A percentile compares a stretch with the other conserved stretches of the same genome.
phyloP scores from a whole-genome alignment of 495 filamentous ascomycete species.

The Penicillium macrosclerotiorum region DNA sequence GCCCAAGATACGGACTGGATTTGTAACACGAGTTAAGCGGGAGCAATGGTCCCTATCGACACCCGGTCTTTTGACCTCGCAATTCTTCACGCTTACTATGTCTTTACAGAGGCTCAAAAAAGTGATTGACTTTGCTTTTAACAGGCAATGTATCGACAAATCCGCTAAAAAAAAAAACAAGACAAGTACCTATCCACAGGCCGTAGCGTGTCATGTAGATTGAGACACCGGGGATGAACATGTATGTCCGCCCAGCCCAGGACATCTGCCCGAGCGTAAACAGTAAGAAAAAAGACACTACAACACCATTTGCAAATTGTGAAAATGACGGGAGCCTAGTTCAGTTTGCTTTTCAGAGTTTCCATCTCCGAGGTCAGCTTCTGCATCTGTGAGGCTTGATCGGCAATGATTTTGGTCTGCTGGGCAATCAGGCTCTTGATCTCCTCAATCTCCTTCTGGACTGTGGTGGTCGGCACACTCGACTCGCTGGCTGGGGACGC shows the following conservation, averaged over 20 bases:
- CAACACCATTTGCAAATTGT: slow-evolving; percentile 3
- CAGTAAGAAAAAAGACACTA: slow-evolving; percentile 3
- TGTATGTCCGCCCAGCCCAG: slow-evolving; percentile 1
- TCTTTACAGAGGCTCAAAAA: neutral
- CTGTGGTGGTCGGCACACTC: slow-evolving; percentile 16
- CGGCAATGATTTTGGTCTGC: slow-evolving; percentile 45
- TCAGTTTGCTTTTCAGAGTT: slow-evolving; percentile 44
- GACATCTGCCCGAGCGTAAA: neutral
- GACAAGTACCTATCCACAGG: slow-evolving; percentile 25
- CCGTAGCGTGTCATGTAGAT: slow-evolving; percentile 15
- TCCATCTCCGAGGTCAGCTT: slow-evolving; percentile 45
- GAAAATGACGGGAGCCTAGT: slow-evolving; percentile 14
- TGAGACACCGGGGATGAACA: slow-evolving; percentile 9
- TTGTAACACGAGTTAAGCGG: neutral
- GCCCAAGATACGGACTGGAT: too few relatives aligned
- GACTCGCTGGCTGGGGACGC: slow-evolving; percentile 23
- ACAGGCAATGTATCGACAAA: slow-evolving; percentile 29
- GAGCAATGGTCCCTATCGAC: too few relatives aligned
- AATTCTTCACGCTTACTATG: too few relatives aligned
- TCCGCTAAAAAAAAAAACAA: slow-evolving; percentile 24
- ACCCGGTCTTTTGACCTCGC: too few relatives aligned
- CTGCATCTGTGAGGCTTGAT: slow-evolving; percentile 45
- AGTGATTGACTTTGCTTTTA: slow-evolving; percentile 2
- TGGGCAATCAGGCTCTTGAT: slow-evolving; percentile 45
- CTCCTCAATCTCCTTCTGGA: slow-evolving; percentile 41